Conservation (phyloP, 2,329 filamentous ascomycete species). For the Graphilbum ipis-grandicollis region DNA sequence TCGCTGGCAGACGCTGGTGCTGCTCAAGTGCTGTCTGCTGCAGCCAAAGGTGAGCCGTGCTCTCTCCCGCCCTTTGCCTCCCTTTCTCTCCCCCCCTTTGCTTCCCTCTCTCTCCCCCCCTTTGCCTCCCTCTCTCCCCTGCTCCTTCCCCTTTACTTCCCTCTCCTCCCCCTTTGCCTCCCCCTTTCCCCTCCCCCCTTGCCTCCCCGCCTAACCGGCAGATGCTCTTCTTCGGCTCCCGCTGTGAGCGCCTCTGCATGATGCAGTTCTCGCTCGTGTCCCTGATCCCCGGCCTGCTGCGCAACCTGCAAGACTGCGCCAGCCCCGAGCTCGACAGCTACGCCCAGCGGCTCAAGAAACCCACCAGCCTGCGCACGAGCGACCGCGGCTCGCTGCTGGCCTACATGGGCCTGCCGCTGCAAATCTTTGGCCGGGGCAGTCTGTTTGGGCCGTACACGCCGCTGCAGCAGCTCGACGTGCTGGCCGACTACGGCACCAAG, state of each 20-base stretch:
- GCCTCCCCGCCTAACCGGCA: conserved; percentile 24
- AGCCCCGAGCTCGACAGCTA: conserved; percentile 83
- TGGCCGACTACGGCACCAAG: conserved; percentile 87
- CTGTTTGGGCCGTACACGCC: conserved; percentile 95
- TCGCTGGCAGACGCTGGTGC: conserved; percentile 80
- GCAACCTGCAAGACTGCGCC: conserved; percentile 84
- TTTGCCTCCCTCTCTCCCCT: neutral
- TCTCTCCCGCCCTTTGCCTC: neutral
- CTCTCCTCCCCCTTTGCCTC: too few species aligned
- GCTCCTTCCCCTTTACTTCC: neutral
- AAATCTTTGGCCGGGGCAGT: conserved; percentile 85
- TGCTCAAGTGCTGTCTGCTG: conserved; percentile 84
- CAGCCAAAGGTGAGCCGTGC: conserved; percentile 62
- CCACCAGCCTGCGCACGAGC: conserved; percentile 78
- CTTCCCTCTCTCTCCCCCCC: too few species aligned
- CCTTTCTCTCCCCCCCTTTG: neutral
- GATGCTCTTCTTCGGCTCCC: conserved; percentile 98
- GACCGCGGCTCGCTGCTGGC: conserved; percentile 77
- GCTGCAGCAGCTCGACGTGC: conserved; percentile 75
- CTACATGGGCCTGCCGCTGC: conserved; percentile 88
- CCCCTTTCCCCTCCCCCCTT: too few species aligned
- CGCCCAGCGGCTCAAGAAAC: conserved; percentile 54
- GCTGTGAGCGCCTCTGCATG: conserved; percentile 92
- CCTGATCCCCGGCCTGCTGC: conserved; percentile 80
- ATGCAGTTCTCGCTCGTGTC: conserved; percentile 95